Percentiles rank a stretch among this genome's conserved stretches.
Conservation (phyloP, 306 rosid species). For the Mimosa bimucronata region DNA sequence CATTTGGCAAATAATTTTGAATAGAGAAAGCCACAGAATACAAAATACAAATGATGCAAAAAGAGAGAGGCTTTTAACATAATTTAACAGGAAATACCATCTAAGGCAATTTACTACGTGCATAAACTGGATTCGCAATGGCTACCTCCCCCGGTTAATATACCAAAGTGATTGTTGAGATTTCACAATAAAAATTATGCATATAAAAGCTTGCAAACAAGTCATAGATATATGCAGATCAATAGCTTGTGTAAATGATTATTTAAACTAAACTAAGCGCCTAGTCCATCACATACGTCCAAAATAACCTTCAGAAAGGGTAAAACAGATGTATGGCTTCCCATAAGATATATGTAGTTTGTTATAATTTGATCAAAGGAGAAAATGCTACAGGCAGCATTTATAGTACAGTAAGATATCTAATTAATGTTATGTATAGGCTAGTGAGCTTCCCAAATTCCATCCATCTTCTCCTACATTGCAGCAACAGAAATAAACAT, state of each 20-base stretch:
- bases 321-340: not conserved
- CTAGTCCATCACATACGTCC: not conserved
- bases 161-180: conserved; percentile 29
- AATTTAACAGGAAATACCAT: conserved; percentile 59
- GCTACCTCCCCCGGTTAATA: conserved; percentile 82
- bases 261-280: not conserved
- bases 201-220: not conserved
- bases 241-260: not conserved
- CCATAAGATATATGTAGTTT: not conserved
- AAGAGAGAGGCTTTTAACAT: not conserved
- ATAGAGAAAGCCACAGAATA: not conserved
- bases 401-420: not conserved
- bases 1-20: not conserved
- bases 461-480: not conserved
- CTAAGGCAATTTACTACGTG: conserved; percentile 84
- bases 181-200: conserved; percentile 10
- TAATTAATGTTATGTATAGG: not conserved
- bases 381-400: not conserved
- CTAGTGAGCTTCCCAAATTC: not conserved
- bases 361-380: not conserved
- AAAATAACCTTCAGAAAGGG: not conserved
- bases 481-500: not conserved
- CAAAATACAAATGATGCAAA: not conserved
- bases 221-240: conserved; percentile 17
- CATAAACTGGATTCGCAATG: conserved; percentile 82